Conservation (phyloP, 2,329 filamentous ascomycete genomes). For the Neonectria faginata region DNA sequence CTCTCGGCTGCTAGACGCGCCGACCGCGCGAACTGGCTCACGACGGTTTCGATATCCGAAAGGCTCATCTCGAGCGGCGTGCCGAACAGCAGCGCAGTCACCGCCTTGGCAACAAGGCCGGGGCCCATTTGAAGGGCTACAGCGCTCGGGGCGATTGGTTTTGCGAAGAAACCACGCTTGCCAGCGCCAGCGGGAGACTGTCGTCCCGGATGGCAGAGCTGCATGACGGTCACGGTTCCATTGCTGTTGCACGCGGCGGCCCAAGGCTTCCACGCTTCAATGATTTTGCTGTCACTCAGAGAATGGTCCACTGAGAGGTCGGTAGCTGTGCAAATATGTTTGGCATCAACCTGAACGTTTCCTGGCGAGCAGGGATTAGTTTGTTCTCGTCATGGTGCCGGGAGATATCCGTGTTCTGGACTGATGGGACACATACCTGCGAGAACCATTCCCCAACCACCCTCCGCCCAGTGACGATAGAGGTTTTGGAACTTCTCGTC, state of each 20-base stretch:
- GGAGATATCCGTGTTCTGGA: background rate
- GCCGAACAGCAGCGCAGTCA: conserved; percentile 55
- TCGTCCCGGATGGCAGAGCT: conserved; percentile 59
- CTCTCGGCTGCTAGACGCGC: conserved; percentile 61
- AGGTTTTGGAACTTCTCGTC: conserved; percentile 51
- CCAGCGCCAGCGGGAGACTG: conserved; percentile 55
- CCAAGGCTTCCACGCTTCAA: conserved; percentile 53
- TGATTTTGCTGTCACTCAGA: conserved; percentile 5
- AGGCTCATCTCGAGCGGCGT: conserved; percentile 66
- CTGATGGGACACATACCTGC: conserved; percentile 45
- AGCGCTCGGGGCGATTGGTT: conserved; percentile 56
- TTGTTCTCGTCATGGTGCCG: background rate
- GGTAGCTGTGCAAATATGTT: conserved; percentile 17
- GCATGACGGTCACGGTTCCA: conserved; percentile 54
- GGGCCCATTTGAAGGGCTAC: conserved; percentile 55
- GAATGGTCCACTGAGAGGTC: conserved; percentile 20
- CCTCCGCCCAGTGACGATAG: conserved; percentile 64
- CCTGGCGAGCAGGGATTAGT: background rate
- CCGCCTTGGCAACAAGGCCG: conserved; percentile 49
- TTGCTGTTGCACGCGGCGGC: conserved; percentile 46
- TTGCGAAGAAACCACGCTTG: conserved; percentile 48
- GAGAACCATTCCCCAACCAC: conserved; percentile 61
- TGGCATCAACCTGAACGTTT: conserved; percentile 14
- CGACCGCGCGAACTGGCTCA: conserved; percentile 62
- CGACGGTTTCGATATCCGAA: conserved; percentile 64